Base-by-base conservation (phyloP, 2,329 filamentous ascomycete genomes). In the Fusarium piperis region DNA sequence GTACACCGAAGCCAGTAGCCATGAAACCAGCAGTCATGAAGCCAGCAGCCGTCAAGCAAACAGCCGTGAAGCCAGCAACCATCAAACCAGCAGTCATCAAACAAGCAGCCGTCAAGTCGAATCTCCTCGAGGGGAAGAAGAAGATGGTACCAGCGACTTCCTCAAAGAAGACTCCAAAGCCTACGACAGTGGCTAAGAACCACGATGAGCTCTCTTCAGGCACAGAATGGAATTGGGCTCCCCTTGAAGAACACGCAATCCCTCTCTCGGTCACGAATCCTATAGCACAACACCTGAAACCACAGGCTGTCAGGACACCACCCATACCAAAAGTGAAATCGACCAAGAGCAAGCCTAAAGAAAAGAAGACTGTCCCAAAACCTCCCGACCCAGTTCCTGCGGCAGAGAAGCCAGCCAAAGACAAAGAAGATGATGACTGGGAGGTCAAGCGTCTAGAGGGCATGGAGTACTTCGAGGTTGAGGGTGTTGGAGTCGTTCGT, bases 401-500 rank as follows among this genome's bases (percentile, higher is more conserved):
- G 36, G 36, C 33, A 9, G 48, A 55, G 32, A 20, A 57, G 6
- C 46, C 13, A 2, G n/a, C 15, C 3, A 18, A 46, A 32, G 12
- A 39, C 2, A 6, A 18, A 20, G 61, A 46, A 30, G 44, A 65
- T 5, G 64, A 71, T 5, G 74, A 70, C 12, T 87, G 83, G 79
- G 81, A 83, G 13, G 84, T 88, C 2, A 80, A 86, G 48, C 76
- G 80, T 3, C 77, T 88, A 2, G 83, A 85, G 64, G 83, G 76
- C n/a, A 79, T 84, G 63, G 78, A 79, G 16, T 57, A 82, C 6
- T 77, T 81, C 41, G 77, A 84, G 5, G 79, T 82, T 1, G 78
- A 81, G 13, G 81, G 81, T 6, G 75, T 72, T 3, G 78, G 78
- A 10, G 53, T 73, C 0, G 78, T 84, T 2, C 84, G 84, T 4